Percentiles rank a stretch among this genome's conserved stretches.
phyloP scores from a whole-genome alignment of 306 rosid species.

The Quercus ilex region DNA sequence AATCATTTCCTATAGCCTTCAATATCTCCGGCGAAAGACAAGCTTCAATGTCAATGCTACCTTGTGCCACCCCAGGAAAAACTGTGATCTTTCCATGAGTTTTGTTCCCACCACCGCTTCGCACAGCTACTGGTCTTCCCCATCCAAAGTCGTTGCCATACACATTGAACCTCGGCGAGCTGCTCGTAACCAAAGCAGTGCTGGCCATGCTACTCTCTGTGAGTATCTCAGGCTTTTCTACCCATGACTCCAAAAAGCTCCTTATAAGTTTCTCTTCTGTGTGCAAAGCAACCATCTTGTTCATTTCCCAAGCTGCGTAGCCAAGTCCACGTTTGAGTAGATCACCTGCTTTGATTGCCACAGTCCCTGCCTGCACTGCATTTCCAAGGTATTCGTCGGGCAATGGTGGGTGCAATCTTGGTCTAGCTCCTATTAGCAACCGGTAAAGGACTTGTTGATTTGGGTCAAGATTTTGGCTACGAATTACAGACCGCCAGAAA shows the following conservation, averaged over 20 bases:
- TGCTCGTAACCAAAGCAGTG: background rate
- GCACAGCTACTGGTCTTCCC: background rate
- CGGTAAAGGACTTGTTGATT: background rate
- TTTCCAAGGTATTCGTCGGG: background rate
- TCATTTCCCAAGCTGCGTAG: background rate
- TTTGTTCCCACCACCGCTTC: background rate
- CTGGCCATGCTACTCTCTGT: background rate
- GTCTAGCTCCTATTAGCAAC: background rate
- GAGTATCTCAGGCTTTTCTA: background rate
- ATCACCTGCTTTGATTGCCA: background rate
- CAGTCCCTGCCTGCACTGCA: background rate
- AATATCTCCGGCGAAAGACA: background rate
- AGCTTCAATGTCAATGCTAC: background rate
- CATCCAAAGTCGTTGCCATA: background rate
- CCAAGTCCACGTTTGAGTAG: background rate
- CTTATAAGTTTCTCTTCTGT: background rate
- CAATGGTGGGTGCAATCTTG: background rate
- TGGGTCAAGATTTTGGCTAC: background rate
- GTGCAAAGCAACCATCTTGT: background rate
- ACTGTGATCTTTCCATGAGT: background rate
- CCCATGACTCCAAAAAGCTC: background rate
- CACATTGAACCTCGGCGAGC: background rate
- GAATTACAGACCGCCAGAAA: background rate
- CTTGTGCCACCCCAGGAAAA: background rate
- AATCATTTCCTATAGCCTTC: background rate